Conservation (phyloP, 192 early-diverging fungal species). For the Coemansia nantahalensis region DNA sequence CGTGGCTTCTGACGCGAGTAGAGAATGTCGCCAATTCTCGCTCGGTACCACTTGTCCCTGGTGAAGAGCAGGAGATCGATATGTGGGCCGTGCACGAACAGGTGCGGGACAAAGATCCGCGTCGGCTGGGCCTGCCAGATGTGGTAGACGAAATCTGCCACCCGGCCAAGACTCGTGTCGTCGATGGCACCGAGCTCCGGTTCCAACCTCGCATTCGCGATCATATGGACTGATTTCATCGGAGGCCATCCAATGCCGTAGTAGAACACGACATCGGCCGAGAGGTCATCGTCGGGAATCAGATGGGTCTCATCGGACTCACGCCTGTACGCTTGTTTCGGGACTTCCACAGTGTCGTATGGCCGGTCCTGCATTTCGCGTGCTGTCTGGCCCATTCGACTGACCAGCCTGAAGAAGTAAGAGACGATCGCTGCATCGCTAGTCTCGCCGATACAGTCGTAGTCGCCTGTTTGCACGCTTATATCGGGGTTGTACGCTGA, state of each 20-base stretch:
- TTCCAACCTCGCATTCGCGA: background rate
- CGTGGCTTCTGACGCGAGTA: background rate
- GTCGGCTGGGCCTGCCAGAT: constrained; percentile 14
- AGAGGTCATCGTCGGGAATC: background rate
- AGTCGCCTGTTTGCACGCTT: no score
- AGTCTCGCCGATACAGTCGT: no score
- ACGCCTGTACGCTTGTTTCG: background rate
- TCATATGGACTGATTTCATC: background rate
- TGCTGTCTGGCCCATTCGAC: no score
- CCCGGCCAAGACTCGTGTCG: constrained; percentile 9
- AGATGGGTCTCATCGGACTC: background rate
- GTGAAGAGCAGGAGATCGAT: constrained; percentile 14
- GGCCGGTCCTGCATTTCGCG: no score
- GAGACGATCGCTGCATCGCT: background rate
- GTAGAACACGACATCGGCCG: background rate
- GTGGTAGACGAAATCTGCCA: constrained; percentile 15
- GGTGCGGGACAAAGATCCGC: constrained; percentile 8
- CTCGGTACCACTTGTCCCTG: background rate
- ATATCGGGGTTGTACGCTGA: background rate
- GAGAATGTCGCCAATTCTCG: constrained; percentile 3
- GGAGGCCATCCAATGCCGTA: background rate
- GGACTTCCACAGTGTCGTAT: no score
- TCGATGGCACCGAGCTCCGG: background rate
- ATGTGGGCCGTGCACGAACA: constrained; percentile 10
- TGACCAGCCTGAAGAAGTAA: background rate